These are phyloP conservation scores for Ceratocystis diversiconidia DNA, from an alignment of 2,329 filamentous ascomycete genomes.

Conservation along the genomic window DNA sequence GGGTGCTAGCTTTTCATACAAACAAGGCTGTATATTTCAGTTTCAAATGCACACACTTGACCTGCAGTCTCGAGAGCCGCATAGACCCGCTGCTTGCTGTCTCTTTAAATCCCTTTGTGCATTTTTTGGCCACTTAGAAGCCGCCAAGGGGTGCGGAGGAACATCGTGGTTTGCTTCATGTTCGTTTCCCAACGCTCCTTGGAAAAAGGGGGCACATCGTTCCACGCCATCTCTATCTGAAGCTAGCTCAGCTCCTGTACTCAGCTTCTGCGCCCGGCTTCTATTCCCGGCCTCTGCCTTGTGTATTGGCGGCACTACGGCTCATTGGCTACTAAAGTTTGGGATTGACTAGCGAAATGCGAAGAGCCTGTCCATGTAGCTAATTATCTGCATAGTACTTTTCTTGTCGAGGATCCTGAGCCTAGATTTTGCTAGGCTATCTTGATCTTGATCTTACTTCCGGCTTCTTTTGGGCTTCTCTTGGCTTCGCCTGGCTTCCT, in stretches of 20 bases:
- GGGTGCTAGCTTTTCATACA: constrained; percentile 1
- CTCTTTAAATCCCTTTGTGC: not conserved
- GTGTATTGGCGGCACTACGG: not conserved
- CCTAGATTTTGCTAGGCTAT: not conserved
- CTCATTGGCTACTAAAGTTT: not conserved
- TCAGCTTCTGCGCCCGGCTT: too few species aligned
- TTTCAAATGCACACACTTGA: not conserved
- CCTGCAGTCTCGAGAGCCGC: not conserved
- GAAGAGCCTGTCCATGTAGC: not conserved
- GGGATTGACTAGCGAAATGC: not conserved
- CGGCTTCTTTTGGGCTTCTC: not conserved
- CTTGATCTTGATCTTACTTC: not conserved
- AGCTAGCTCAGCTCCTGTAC: not conserved
- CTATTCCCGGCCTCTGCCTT: not conserved
- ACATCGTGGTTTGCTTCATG: not conserved
- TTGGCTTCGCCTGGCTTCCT: not conserved
- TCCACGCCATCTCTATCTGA: not conserved
- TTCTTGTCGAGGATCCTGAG: not conserved
- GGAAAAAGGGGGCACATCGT: not conserved
- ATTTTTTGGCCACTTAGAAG: not conserved
- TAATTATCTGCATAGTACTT: not conserved
- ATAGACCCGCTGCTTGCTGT: not conserved
- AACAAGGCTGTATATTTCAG: constrained; percentile 1
- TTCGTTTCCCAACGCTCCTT: not conserved
- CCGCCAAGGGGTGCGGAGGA: not conserved